phyloP scores from a whole-genome alignment of 345 rosid species.

The Melaleuca alternifolia region DNA sequence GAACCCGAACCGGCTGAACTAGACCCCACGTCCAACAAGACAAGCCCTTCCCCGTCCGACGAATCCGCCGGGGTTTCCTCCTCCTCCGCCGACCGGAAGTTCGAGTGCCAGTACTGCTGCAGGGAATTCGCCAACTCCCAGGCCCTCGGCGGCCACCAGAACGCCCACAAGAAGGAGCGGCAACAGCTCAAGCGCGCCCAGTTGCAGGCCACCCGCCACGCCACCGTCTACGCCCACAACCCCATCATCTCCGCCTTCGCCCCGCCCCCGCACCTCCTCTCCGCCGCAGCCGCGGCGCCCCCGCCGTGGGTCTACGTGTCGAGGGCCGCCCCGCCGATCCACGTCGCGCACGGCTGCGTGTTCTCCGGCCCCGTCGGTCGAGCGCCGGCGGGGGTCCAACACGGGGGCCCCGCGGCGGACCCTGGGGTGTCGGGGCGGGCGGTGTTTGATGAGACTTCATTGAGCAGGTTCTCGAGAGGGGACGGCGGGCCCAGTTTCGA shows the following conservation, averaged over 20 bases:
- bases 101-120: slow-evolving; percentile 77
- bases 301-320: slow-evolving; percentile 84
- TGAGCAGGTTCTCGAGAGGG: slow-evolving; percentile 48
- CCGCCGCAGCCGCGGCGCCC: slow-evolving; percentile 12
- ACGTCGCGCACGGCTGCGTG: slow-evolving; percentile 70
- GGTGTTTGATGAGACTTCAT: slow-evolving; percentile 30
- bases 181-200: slow-evolving; percentile 76
- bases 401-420: neutral
- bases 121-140: slow-evolving; percentile 75
- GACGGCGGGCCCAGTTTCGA: slow-evolving; percentile 66
- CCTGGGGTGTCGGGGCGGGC: slow-evolving; percentile 15
- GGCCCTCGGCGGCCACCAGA: slow-evolving; percentile 78
- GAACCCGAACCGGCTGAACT: neutral
- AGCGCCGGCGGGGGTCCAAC: slow-evolving; percentile 20
- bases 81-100: slow-evolving; percentile 43
- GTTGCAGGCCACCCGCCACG: slow-evolving; percentile 49
- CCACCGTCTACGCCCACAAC: slow-evolving; percentile 52
- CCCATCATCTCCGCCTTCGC: slow-evolving; percentile 89
- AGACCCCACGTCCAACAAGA: neutral
- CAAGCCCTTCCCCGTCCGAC: slow-evolving; percentile 6
- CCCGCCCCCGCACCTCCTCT: slow-evolving; percentile 72
- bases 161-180: slow-evolving; percentile 82
- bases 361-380: slow-evolving; percentile 15
- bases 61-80: neutral
- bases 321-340: slow-evolving; percentile 53